A percentile compares a stretch with the other conserved stretches of the same genome.
Evolutionary conservation across 2,329 filamentous ascomycete genomes (phyloP).

Genomic region (Geoglossum cookeanum): DNA sequence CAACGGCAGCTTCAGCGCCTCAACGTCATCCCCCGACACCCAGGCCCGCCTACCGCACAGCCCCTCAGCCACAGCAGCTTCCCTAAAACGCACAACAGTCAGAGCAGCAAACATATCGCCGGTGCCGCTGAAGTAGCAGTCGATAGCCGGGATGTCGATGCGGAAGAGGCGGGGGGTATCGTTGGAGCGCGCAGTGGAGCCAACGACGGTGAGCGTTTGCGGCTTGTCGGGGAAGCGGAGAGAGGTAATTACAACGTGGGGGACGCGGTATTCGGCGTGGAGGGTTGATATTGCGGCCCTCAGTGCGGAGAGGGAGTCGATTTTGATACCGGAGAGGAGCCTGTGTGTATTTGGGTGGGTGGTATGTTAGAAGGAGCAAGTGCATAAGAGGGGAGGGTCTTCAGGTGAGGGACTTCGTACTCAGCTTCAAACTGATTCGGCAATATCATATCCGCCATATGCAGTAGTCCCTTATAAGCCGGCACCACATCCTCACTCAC

Average conservation of each 20-base stretch:
- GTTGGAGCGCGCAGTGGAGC: conserved; percentile 45
- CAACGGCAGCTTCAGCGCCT: conserved; percentile 54
- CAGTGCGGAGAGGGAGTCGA: conserved; percentile 55
- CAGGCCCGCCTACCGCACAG: conserved; percentile 33
- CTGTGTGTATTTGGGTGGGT: conserved; percentile 25
- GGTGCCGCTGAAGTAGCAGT: conserved; percentile 90
- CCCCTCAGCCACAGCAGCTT: conserved; percentile 35
- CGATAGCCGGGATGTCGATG: conserved; percentile 68
- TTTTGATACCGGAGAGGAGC: conserved; percentile 67
- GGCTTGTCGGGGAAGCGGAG: conserved; percentile 41
- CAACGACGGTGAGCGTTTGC: conserved; percentile 48
- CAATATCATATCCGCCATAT: conserved; percentile 72
- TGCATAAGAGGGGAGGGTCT: not conserved
- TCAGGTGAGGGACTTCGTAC: conserved; percentile 30
- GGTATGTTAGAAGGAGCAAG: not conserved
- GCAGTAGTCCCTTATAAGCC: conserved; percentile 64
- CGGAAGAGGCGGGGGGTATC: conserved; percentile 66
- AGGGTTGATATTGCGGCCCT: conserved; percentile 55
- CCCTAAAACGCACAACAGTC: conserved; percentile 68
- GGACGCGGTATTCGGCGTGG: conserved; percentile 56
- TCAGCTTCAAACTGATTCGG: conserved; percentile 97
- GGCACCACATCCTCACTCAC: conserved; percentile 83
- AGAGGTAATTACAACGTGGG: conserved; percentile 85
- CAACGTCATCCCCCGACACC: conserved; percentile 56
- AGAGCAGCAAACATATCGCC: conserved; percentile 97